Conservation (phyloP, 2,329 filamentous ascomycete genomes). For the Scleromitrula shiraiana region DNA sequence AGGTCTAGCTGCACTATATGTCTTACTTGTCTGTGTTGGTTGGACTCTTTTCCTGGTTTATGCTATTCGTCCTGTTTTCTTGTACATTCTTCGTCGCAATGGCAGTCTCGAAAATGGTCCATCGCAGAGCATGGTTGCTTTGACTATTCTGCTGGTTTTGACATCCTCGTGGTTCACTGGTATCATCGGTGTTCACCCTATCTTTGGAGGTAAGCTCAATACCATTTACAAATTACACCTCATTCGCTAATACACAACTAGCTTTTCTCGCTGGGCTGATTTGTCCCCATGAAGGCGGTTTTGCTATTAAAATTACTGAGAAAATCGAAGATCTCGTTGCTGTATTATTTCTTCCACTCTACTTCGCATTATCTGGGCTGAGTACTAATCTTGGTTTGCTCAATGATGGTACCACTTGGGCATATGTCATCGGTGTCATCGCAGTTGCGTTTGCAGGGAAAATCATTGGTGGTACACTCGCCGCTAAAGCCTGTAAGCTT, state of each 20-base stretch:
- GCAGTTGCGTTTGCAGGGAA: constrained; percentile 78
- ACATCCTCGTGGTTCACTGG: constrained; percentile 79
- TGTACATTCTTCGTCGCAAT: constrained; percentile 64
- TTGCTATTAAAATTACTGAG: constrained; percentile 83
- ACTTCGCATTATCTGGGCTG: constrained; percentile 86
- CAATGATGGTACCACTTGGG: constrained; percentile 77
- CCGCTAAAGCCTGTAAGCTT: constrained; percentile 66
- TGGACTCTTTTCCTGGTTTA: constrained; percentile 71
- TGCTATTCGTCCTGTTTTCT: constrained; percentile 63
- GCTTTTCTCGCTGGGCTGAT: constrained; percentile 86
- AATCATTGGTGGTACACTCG: constrained; percentile 72
- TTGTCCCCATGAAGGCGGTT: constrained; percentile 81
- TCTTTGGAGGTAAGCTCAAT: constrained; percentile 56
- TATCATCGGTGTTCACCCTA: constrained; percentile 87
- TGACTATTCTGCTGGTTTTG: constrained; percentile 74
- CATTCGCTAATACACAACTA: constrained; percentile 9
- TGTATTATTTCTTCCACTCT: constrained; percentile 78
- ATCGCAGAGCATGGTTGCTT: constrained; percentile 71
- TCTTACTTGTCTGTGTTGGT: constrained; percentile 66
- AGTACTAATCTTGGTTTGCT: constrained; percentile 82
- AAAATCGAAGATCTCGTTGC: constrained; percentile 90
- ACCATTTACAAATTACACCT: background rate
- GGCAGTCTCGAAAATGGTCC: constrained; percentile 82
- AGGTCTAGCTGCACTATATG: constrained; percentile 77
- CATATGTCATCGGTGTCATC: constrained; percentile 78